phyloP scores from a whole-genome alignment of 1,284 basidiomycete species.

The Austropuccinia psidii region DNA sequence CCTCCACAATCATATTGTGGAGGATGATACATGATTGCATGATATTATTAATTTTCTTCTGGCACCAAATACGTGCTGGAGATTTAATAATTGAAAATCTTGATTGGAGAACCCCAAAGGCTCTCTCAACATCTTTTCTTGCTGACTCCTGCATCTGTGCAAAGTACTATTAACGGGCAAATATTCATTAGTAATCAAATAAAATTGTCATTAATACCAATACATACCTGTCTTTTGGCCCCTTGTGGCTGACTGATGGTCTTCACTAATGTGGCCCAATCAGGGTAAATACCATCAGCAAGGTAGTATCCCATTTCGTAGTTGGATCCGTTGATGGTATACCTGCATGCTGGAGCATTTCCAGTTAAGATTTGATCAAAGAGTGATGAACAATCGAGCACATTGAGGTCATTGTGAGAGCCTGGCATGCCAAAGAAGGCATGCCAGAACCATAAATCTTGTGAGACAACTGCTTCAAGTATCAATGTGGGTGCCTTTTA shows the following conservation, averaged over 20 bases:
- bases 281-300: neutral
- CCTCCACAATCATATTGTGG: too few relatives aligned
- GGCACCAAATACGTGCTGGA: too few relatives aligned
- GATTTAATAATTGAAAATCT: too few relatives aligned
- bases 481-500: neutral
- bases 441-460: slow-evolving; percentile 3
- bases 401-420: slow-evolving; percentile 7
- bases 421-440: slow-evolving; percentile 2
- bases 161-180: too few relatives aligned
- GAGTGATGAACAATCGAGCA: neutral
- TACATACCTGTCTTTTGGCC: too few relatives aligned
- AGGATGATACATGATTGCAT: too few relatives aligned
- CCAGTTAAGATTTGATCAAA: slow-evolving; percentile 18
- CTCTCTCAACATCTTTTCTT: too few relatives aligned
- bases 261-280: neutral
- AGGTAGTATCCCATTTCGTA: neutral
- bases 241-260: neutral
- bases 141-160: too few relatives aligned
- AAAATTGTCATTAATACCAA: too few relatives aligned
- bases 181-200: too few relatives aligned
- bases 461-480: neutral
- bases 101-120: too few relatives aligned
- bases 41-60: too few relatives aligned
- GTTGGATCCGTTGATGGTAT: neutral
- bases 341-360: neutral